A percentile compares a stretch with the other conserved stretches of the same genome.
phyloP scores from a whole-genome alignment of 2,329 filamentous ascomycete species.

The Hypomyces rosellus region DNA sequence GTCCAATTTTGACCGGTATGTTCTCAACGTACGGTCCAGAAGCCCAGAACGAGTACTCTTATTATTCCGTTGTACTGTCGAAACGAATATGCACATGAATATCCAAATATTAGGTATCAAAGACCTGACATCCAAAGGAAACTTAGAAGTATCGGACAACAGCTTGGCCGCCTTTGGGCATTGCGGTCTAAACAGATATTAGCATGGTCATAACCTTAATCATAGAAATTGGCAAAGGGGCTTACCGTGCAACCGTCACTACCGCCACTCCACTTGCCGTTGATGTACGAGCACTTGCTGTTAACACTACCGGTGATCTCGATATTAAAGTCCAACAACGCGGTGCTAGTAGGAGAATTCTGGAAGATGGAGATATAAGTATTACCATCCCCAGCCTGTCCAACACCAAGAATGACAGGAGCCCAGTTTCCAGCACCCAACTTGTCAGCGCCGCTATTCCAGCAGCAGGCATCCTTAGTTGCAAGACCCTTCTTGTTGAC shows the following conservation, averaged over 20 bases:
- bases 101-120: slow-evolving; percentile 25
- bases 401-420: slow-evolving; percentile 78
- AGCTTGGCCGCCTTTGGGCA: slow-evolving; percentile 35
- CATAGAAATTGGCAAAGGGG: slow-evolving; percentile 16
- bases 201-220: background rate
- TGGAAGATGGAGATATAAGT: slow-evolving; percentile 82
- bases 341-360: slow-evolving; percentile 69
- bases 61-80: slow-evolving; percentile 13
- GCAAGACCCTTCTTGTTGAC: slow-evolving; percentile 74
- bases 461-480: slow-evolving; percentile 66
- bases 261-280: slow-evolving; percentile 55
- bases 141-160: slow-evolving; percentile 38
- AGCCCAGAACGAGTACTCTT: background rate
- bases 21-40: background rate
- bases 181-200: slow-evolving; percentile 33
- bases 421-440: slow-evolving; percentile 74
- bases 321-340: slow-evolving; percentile 70
- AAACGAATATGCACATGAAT: slow-evolving; percentile 30
- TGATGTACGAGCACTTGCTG: slow-evolving; percentile 56
- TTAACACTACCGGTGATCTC: slow-evolving; percentile 62
- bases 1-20: background rate
- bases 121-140: slow-evolving; percentile 5
- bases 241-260: slow-evolving; percentile 74
- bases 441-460: slow-evolving; percentile 48
- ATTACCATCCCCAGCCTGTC: slow-evolving; percentile 54